Base-by-base conservation (phyloP, 108 stramenopile genomes). In the Skeletonema menzelii region DNA sequence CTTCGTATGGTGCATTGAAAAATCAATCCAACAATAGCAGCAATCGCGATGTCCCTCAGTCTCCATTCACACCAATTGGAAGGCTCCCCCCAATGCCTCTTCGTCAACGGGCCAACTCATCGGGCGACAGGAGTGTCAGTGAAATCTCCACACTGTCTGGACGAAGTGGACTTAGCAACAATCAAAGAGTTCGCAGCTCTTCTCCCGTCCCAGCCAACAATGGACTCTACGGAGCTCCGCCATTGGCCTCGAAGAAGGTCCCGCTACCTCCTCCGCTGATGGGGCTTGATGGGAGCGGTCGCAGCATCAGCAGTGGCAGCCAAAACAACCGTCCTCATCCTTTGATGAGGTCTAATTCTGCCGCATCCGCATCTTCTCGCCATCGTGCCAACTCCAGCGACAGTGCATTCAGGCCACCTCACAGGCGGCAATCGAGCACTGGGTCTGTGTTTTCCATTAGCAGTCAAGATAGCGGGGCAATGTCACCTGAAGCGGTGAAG, bases 361-460 rank as follows among this genome's bases (percentile, higher is more conserved):
- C 22, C 5, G 10, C 35, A 34, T 34, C 59, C 27, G 0, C 17
- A 17, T 17, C 59, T 3, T 19, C 59, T 60, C 59, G 59, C 38
- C 71, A 70, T 30, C 70, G 78, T n/a, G 62, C 67, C 27, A 60
- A 68, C 32, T 79, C 78, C 14, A 57, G 15, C 40, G 78, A 79
- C 34, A 44, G 47, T 17, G 59, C 47, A 8, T 22, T 57, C 3
- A 19, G 35, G 38, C 67, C 63, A 12, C 49, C 46, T 19, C 6
- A 58, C 13, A 27, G 63, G 15, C 30, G 72, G 27, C 46, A 42
- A n/a, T 64, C 46, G 10, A 72, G 68, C 35, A 64, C 67, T 55
- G 31, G 46, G 2, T 74, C 72, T 11, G 42, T 70, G 0, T 58
- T 56, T 35, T 67, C 65, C n/a, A 17, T 65, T 2, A 32, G 26